phyloP scores from a whole-genome alignment of 306 rosid species.

The Luffa aegyptiaca region DNA sequence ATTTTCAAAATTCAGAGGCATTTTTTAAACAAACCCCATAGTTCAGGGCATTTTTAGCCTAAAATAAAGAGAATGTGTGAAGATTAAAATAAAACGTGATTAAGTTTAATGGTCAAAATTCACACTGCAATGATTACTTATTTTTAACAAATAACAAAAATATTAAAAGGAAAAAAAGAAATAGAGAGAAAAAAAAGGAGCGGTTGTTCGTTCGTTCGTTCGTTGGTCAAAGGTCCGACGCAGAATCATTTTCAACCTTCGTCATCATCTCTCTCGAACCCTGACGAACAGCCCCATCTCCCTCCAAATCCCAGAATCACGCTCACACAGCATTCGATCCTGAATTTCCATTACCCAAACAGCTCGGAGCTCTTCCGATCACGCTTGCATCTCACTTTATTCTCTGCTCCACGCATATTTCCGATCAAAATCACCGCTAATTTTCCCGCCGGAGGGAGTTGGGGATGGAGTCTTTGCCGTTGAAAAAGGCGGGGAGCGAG shows the following conservation, averaged over 20 bases:
- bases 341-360: neutral
- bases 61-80: too few relatives aligned
- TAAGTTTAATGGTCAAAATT: too few relatives aligned
- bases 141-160: too few relatives aligned
- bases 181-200: neutral
- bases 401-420: neutral
- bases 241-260: neutral
- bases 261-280: neutral
- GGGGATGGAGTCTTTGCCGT: conserved; percentile 2
- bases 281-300: neutral
- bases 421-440: neutral
- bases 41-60: too few relatives aligned
- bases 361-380: neutral
- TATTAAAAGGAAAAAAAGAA: neutral
- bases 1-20: too few relatives aligned
- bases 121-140: too few relatives aligned
- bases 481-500: conserved; percentile 20
- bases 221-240: neutral
- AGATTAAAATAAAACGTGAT: too few relatives aligned
- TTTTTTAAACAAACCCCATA: too few relatives aligned
- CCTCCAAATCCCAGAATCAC: neutral
- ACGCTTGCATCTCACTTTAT: neutral
- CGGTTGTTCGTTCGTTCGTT: conserved; percentile 1
- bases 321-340: neutral
- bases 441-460: neutral